Conservation (phyloP, 257 asterid genomes). For the Henckelia pumila region DNA sequence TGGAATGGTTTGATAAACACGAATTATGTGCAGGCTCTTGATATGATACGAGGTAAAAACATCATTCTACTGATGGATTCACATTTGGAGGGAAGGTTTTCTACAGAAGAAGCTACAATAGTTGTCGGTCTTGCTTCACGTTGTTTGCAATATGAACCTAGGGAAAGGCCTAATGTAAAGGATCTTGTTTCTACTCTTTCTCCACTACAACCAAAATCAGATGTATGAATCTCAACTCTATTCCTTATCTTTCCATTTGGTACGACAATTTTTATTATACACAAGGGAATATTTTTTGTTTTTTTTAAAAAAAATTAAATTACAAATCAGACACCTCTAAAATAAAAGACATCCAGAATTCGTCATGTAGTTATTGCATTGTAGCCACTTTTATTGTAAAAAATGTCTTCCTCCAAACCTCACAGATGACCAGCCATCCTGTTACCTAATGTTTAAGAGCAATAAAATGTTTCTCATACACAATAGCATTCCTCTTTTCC, state of each 20-base stretch:
- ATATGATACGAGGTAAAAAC: constrained; percentile 86
- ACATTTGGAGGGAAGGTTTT: constrained; percentile 85
- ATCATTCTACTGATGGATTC: constrained; percentile 83
- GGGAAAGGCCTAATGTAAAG: constrained; percentile 76
- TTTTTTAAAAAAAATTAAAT: too few relatives aligned
- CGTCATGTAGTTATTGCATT: not conserved
- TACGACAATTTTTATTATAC: too few relatives aligned
- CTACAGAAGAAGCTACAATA: constrained; percentile 77
- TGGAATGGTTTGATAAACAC: not conserved
- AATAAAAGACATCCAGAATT: not conserved
- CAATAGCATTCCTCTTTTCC: not conserved
- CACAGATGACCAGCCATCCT: not conserved
- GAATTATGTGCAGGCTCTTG: constrained; percentile 64
- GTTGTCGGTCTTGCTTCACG: constrained; percentile 84
- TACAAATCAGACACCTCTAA: not conserved
- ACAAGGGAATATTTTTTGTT: not conserved
- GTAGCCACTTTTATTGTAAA: not conserved
- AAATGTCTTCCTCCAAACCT: not conserved
- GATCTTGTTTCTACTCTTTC: constrained; percentile 68
- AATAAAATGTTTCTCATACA: not conserved
- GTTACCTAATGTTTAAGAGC: not conserved
- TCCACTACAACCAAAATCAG: constrained; percentile 71
- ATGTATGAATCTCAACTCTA: constrained; percentile 40
- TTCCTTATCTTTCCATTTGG: not conserved
- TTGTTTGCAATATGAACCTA: constrained; percentile 83